These are phyloP conservation scores for Scleromitrula shiraiana DNA, from an alignment of 2,329 filamentous ascomycete genomes.

Conservation along the genomic window DNA sequence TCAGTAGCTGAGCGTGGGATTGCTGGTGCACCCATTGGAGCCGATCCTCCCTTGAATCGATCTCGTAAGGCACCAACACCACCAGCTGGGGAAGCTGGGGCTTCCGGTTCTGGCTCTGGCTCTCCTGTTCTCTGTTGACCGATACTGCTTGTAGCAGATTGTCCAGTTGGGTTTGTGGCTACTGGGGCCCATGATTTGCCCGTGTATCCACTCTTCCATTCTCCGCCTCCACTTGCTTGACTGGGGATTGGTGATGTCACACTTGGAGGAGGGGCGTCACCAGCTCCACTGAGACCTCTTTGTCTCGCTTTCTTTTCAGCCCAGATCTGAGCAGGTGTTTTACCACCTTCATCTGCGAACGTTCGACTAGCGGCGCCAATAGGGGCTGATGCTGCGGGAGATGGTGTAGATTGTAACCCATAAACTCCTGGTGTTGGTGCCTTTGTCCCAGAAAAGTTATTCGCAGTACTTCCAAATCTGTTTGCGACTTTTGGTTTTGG, in stretches of 20 bases:
- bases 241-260: conserved; percentile 48
- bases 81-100: conserved; percentile 48
- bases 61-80: conserved; percentile 71
- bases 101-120: conserved; percentile 38
- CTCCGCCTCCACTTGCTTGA: conserved; percentile 63
- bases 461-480: conserved; percentile 65
- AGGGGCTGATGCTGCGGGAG: conserved; percentile 46
- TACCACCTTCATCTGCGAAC: conserved; percentile 90
- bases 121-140: conserved; percentile 57
- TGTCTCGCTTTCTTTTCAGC: conserved; percentile 92
- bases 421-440: conserved; percentile 68
- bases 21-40: conserved; percentile 54
- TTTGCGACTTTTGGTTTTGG: conserved; percentile 95
- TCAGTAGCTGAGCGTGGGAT: conserved; percentile 23
- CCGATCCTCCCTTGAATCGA: conserved; percentile 64
- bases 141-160: conserved; percentile 43
- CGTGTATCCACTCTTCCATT: conserved; percentile 86
- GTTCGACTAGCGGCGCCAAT: conserved; percentile 80
- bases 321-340: conserved; percentile 95
- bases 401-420: conserved; percentile 53
- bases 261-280: conserved; percentile 37
- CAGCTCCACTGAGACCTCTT: conserved; percentile 46
- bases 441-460: conserved; percentile 79
- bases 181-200: conserved; percentile 89
- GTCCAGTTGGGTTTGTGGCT: conserved; percentile 63